Base-by-base conservation (phyloP, 495 filamentous ascomycete species). In the Hyaloscypha hepaticicola region DNA sequence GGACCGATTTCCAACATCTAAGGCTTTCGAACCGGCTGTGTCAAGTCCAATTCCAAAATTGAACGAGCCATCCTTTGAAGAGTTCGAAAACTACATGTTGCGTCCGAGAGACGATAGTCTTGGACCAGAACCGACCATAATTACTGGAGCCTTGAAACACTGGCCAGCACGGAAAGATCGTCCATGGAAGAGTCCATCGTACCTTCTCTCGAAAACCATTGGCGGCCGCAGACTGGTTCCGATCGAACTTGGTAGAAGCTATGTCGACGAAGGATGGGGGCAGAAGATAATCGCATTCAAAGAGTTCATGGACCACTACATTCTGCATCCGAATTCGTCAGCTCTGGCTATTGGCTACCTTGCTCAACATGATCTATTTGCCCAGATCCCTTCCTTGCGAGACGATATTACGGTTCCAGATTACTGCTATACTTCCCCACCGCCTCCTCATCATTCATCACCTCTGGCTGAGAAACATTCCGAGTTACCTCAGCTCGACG, bases 281-380 rank as follows among this genome's bases (percentile, higher is more conserved):
- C 95, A 99, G 72, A 83, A 82, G 63, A 87, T 98, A 34, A 82
- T 97, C 14, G 75, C 85, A 3, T 96, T 98, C 63, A 75, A 77
- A 49, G 81, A 90, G 12, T 96, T 97, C 69, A 72, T 96, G 34
- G 69, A 77, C n/a, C 69, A 73, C 14, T 86, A 87, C 68, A 69
- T 72, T 27, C 22, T 62, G 48, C 69, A 78, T 27, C 60, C 67
- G 0, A 24, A 55, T 5, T 9, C 45, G 25, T 50, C 48, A 28
- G 31, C 57, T 22, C 21, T 6, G 0, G 41, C 16, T 5, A 68
- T 26, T 11, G 68, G 70, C 29, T 99, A 99, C 69, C 81, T 99
- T 49, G 95, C 95, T 19, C 95, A 99, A 71, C 91, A 98, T 75
- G 87, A 90, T 63, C 82, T 99, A 26, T 86, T 99, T 64, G 67